Percentiles rank a stretch among this genome's conserved stretches.
Evolutionary conservation across 2,329 filamentous ascomycete genomes (phyloP).

Genomic region (Diaporthe sp.): DNA sequence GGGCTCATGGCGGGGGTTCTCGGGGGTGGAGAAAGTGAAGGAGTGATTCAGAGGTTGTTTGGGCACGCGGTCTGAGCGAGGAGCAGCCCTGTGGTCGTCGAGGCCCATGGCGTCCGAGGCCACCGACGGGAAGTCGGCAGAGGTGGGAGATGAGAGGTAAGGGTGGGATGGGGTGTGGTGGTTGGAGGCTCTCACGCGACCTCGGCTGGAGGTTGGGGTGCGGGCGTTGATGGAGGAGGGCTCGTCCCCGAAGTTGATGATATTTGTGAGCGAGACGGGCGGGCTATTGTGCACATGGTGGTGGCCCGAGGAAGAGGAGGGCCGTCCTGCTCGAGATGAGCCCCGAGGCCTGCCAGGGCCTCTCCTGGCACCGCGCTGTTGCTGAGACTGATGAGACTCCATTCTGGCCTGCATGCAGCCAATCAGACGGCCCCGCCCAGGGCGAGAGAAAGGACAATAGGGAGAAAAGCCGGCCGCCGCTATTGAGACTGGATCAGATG

Average conservation of each 20-base stretch:
- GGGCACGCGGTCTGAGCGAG: constrained; percentile 38
- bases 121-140: constrained; percentile 5
- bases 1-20: constrained; percentile 37
- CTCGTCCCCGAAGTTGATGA: constrained; percentile 31
- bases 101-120: constrained; percentile 27
- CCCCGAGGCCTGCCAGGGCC: constrained; percentile 28
- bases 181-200: constrained; percentile 29
- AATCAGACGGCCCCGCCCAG: constrained; percentile 32
- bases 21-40: constrained; percentile 51
- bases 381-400: constrained; percentile 33
- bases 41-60: constrained; percentile 49
- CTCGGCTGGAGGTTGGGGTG: constrained; percentile 29
- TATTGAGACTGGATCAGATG: neutral
- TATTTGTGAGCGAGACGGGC: constrained; percentile 24
- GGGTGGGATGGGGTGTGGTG: constrained; percentile 28
- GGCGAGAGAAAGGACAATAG: constrained; percentile 18
- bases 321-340: constrained; percentile 31
- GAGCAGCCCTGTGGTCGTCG: constrained; percentile 20
- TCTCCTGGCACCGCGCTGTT: constrained; percentile 30
- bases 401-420: constrained; percentile 33
- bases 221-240: constrained; percentile 21
- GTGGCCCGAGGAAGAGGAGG: constrained; percentile 31
- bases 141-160: constrained; percentile 25
- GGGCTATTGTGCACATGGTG: constrained; percentile 25
- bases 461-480: constrained; percentile 4